Percentiles rank a stretch among this genome's conserved stretches.
These are phyloP conservation scores for Leccinum variicolor DNA, from an alignment of 768 basidiomycete species.

Conservation along the genomic window DNA sequence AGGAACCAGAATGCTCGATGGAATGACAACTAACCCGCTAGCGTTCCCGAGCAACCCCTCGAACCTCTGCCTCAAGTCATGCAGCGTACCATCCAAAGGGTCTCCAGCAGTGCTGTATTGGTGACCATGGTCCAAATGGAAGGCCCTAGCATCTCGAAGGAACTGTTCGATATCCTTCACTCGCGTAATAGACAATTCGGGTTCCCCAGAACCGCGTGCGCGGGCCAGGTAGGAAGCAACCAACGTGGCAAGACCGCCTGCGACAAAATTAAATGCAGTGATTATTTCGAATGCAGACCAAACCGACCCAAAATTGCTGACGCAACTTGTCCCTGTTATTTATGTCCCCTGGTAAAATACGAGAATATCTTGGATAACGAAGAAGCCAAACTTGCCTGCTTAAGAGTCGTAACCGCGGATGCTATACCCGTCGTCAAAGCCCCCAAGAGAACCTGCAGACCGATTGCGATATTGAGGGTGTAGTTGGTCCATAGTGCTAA, in stretches of 20 bases:
- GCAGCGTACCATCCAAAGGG: slow-evolving; percentile 7
- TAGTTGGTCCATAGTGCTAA: slow-evolving; percentile 32
- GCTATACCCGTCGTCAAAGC: slow-evolving; percentile 66
- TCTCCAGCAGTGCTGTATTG: slow-evolving; percentile 13
- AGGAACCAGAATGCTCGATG: background rate
- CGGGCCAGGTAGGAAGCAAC: slow-evolving; percentile 73
- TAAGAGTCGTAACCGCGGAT: slow-evolving; percentile 40
- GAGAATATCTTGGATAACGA: too few species aligned
- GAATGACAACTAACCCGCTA: slow-evolving; percentile 17
- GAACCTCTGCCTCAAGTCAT: slow-evolving; percentile 19
- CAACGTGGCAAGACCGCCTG: slow-evolving; percentile 64
- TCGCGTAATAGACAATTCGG: slow-evolving; percentile 55
- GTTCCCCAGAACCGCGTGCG: slow-evolving; percentile 65
- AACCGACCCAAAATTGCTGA: slow-evolving; percentile 39
- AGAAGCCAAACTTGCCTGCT: slow-evolving; percentile 33
- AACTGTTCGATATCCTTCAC: slow-evolving; percentile 64
- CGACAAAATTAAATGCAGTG: background rate
- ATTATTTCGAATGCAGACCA: background rate
- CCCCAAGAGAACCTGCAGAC: slow-evolving; percentile 60
- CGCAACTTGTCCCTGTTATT: slow-evolving; percentile 27
- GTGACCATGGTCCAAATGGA: slow-evolving; percentile 56
- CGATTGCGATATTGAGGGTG: slow-evolving; percentile 49
- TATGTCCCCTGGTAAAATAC: background rate
- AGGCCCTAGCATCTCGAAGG: slow-evolving; percentile 57
- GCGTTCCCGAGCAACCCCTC: slow-evolving; percentile 29